A percentile compares a stretch with the other conserved stretches of the same genome.
phyloP scores from a whole-genome alignment of 1,284 basidiomycete genomes.

The Amylostereum areolatum region DNA sequence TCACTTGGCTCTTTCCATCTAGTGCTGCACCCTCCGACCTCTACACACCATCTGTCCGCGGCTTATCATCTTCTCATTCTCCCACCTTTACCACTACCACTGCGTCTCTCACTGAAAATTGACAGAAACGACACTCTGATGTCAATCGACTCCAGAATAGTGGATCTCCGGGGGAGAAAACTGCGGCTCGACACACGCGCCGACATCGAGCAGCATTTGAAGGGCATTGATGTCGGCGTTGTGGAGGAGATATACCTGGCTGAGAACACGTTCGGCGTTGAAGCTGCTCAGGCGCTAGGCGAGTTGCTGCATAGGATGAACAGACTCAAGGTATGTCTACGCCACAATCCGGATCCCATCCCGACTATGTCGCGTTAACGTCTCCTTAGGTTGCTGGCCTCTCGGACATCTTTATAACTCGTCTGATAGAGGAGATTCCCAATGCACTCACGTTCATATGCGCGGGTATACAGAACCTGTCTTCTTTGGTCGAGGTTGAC shows the following conservation, averaged over 20 bases:
- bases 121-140: no score
- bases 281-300: background rate
- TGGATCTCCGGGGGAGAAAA: background rate
- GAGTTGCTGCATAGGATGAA: background rate
- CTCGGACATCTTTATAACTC: slow-evolving; percentile 39
- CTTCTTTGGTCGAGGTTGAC: slow-evolving; percentile 40
- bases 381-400: slow-evolving; percentile 6
- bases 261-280: background rate
- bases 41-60: no score
- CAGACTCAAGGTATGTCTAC: background rate
- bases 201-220: background rate
- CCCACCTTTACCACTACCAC: no score
- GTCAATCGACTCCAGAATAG: background rate
- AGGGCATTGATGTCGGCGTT: background rate
- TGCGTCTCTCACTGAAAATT: no score
- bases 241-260: slow-evolving; percentile 1
- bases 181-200: background rate
- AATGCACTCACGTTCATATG: slow-evolving; percentile 45
- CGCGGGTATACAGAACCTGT: slow-evolving; percentile 36
- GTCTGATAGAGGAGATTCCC: slow-evolving; percentile 52
- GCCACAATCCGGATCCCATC: background rate
- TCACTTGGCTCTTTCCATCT: no score
- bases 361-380: background rate
- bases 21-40: no score
- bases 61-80: no score